Base-by-base conservation (phyloP, 495 filamentous ascomycete species). In the Aeminium ludgeri region DNA sequence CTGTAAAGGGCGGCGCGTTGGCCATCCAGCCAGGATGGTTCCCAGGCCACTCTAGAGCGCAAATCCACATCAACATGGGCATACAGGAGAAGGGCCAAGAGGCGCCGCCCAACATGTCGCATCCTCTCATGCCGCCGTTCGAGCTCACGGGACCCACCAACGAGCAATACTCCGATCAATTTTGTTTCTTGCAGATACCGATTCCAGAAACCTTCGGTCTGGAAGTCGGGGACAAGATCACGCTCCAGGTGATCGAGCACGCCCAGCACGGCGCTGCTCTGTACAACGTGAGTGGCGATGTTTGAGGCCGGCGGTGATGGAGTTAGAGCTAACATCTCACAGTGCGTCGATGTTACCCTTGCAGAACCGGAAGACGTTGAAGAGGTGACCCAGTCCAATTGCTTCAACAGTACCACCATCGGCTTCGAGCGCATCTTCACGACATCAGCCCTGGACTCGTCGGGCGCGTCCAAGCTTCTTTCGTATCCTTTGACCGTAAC, bases 1-100 rank as follows among this genome's bases (percentile, higher is more conserved):
- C 91, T 13, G 68, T 86, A 41, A 67, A 55, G 25, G 91, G 89
- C 52, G 91, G 91, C 36, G 82, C 85, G 12, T 57, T 99, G 43
- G 72, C 82, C 15, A 59, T 99, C 43, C 85, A 94, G 59, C 82
- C 91, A 5, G 80, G 91, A 51, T 99, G 91, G 91, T 95, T 95
- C 67, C 75, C 73, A 30, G 91, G 91, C 45, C 91, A 99, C 55
- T 55, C 68, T 7, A 78, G 75, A 5, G 89, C 87, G 25, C 71
- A 86, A 43, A 68, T 96, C 55, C 94, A 96, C 60, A 68, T 99
- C 61, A 99, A 99, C 66, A 64, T 99, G 35, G 91, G 91, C 41
- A 72, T 86, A 44, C 39, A 51, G 29, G 43, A 36, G 19, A 11
- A 16, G 4, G 91, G 87, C 41, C 82, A 70, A 15, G 59, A 71